Percentiles rank a stretch among this genome's conserved stretches.
Evolutionary conservation across 306 rosid genomes (phyloP).

Genomic region (Acacia crassicarpa): DNA sequence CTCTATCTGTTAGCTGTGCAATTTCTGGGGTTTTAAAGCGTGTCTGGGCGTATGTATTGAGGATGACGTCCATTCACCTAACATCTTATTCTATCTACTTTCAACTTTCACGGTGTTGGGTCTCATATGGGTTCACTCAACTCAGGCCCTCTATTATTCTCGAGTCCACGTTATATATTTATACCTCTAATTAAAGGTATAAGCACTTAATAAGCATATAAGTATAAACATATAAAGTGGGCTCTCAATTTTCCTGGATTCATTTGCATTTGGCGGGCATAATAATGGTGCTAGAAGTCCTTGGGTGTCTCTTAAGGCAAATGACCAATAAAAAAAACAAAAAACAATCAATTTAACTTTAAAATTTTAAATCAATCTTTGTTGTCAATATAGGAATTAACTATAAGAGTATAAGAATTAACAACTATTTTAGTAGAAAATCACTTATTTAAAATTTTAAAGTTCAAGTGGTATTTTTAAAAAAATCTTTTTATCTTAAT

Average conservation of each 20-base stretch:
- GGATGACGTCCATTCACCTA: neutral
- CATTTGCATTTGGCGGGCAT: neutral
- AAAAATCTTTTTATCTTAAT: too few species aligned
- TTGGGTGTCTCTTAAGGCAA: neutral
- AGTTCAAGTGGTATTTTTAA: too few species aligned
- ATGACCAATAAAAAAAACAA: too few species aligned
- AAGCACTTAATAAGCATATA: too few species aligned
- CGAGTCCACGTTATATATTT: too few species aligned
- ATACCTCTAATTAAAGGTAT: too few species aligned
- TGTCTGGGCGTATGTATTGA: neutral
- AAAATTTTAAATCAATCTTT: too few species aligned
- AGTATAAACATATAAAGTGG: too few species aligned
- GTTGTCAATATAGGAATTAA: too few species aligned
- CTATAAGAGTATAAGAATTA: too few species aligned
- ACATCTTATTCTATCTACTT: neutral
- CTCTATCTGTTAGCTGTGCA: neutral
- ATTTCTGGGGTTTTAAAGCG: neutral
- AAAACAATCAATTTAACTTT: accelerated
- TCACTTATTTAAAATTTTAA: too few species aligned
- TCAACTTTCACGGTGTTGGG: neutral
- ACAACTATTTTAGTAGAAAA: too few species aligned
- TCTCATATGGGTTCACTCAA: neutral
- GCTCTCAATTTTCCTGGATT: neutral
- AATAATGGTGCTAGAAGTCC: neutral
- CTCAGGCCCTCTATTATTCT: neutral